Base-by-base conservation (phyloP, 179 eudicot genomes). In the Silene noctiflora region DNA sequence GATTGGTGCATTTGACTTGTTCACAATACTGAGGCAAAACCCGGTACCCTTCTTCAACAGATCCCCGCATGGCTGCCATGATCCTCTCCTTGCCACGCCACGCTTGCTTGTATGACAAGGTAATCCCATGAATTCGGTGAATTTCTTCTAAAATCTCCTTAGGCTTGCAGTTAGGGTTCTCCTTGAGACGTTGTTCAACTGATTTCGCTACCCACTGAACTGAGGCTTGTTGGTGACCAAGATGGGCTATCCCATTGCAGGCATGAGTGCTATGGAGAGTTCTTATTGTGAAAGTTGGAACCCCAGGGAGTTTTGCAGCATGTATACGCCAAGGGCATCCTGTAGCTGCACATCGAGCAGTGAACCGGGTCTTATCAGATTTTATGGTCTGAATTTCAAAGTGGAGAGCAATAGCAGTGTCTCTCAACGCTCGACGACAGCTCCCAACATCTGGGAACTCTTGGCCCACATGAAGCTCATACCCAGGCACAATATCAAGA, bases 261-360 rank as follows among this genome's bases (percentile, higher is more conserved):
- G 92, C 87, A 82, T 94, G 98, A 73, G 78, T 82, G 6, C 85
- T 89, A 19, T 90, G 86, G 58, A 94, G 92, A 4, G 98, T 94
- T 70, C 97, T 85, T 62, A 94, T 81, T 0, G 97, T 84, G 75
- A 94, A 94, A 31, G 97, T 94, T 17, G 93, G 91, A 22, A 90
- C 94, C 12, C 94, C 92, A 0, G 96, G 89, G 60, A 89, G 88
- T 80, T 92, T 94, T 8, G 98, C 97, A 67, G 88, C 97, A 76
- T 92, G 98, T 17, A 94, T 86, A 62, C 98, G 92, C 97, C 98
- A 94, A 0, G 97, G 97, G 74, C 98, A 94, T 67, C 94, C 94
- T 77, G 90, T 94, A 58, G 85, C 85, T 1, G 97, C 89, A 72
- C 98, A 94, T 70, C 86, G 90, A 17, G 98, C 98, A 66, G 91